Evolutionary conservation across 352 stramenopile genomes (phyloP), one percentile per base, ranked within the genome.

Genomic region (Phytophthora foliorum): DNA sequence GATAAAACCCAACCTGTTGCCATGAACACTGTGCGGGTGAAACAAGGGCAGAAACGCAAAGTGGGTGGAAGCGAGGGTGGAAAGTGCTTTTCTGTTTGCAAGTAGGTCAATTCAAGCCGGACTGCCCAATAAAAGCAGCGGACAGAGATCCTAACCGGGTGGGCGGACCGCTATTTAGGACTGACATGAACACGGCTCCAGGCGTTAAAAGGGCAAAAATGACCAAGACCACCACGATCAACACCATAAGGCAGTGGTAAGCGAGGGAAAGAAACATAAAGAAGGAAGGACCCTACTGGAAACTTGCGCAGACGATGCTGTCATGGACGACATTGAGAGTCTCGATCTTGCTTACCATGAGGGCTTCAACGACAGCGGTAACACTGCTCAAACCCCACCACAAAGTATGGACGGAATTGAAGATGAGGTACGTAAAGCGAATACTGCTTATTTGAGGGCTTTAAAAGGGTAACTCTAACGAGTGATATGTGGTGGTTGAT

Each of bases 401-500:
- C 36, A 21, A 44, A 44, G 17, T 44, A 44, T 9, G 36, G 16
- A 19, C 14, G 16, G 36, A 6, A 17, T 42, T 19, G 36, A 44
- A 19, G 17, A 21, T 6, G 16, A 6, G 36, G 13, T 44, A 21
- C 36, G 36, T 21, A n/a, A 44, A 9, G 2, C 21, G 0, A 3
- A 44, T 44, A 4, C 14, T 0, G 0, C 16, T 21, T 44, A 39
- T 16, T 44, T 44, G 5, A 8, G 36, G 16, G 6, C 5, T 2
- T 11, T 21, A 19, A 44, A 7, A 44, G 16, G 13, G 6, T 44
- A n/a, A 21, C 6, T 8, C 36, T 44, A 13, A 44, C 36, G 4
- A 9, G 27, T 27, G 29, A 56, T 19, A 31, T 56, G 49, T 56
- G 49, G 27, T 56, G 1, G n/a, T 56, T 44, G 29, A 56, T n/a